Conservation (phyloP, 345 rosid genomes). For the Pugionium cornutum region DNA sequence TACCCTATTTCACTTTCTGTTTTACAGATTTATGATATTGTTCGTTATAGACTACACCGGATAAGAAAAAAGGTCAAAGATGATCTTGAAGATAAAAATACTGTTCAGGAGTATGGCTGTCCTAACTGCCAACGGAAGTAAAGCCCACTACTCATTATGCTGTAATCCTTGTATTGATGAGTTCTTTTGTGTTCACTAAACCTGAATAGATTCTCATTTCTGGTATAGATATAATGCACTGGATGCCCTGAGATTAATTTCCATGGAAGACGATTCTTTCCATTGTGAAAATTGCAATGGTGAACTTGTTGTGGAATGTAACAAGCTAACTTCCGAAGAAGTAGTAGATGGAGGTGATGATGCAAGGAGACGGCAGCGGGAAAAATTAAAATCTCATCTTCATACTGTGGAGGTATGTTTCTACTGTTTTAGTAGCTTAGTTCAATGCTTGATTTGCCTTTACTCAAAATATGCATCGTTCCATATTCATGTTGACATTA, state of each 20-base stretch:
- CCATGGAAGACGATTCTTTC: constrained; percentile 69
- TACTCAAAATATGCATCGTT: neutral
- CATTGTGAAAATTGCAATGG: constrained; percentile 90
- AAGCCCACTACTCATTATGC: constrained; percentile 23
- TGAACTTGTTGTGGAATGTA: constrained; percentile 87
- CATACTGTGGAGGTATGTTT: constrained; percentile 68
- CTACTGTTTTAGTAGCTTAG: constrained; percentile 17
- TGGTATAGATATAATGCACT: constrained; percentile 72
- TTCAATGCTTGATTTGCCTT: constrained; percentile 5
- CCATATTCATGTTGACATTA: neutral
- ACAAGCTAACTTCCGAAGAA: constrained; percentile 80
- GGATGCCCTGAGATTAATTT: constrained; percentile 74
- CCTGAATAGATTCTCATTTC: constrained; percentile 26
- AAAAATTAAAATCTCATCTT: constrained; percentile 76
- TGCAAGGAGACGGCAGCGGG: constrained; percentile 78
- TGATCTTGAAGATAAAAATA: constrained; percentile 81
- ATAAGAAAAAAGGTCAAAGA: constrained; percentile 80
- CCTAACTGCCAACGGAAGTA: constrained; percentile 87
- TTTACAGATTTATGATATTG: constrained; percentile 77
- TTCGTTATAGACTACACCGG: constrained; percentile 70
- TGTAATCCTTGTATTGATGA: neutral
- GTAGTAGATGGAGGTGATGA: constrained; percentile 90
- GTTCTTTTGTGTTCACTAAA: constrained; percentile 20
- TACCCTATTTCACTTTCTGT: constrained; percentile 11
- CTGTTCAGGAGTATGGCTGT: constrained; percentile 87